Base-by-base conservation (phyloP, 2,329 filamentous ascomycete genomes). In the Ascochyta lentis region DNA sequence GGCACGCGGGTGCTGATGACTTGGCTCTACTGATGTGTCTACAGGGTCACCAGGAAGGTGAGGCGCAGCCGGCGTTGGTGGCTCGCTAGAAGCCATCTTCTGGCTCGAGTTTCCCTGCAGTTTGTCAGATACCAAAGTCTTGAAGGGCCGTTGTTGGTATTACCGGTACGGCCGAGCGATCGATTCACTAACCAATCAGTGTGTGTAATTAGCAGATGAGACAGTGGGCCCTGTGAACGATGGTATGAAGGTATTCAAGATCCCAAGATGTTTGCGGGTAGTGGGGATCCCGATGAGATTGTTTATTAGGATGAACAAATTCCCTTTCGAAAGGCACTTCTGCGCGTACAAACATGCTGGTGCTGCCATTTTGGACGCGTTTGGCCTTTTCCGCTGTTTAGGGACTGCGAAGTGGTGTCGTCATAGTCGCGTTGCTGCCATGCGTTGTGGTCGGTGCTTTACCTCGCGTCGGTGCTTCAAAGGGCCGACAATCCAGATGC, bases 41-140 rank as follows among this genome's bases (percentile, higher is more conserved):
- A 72, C 68, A 71, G 72, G 76, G 5, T 64, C 72, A 45, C 69
- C 75, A 15, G 72, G 73, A 6, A 75, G 56, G 4, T 72, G 66
- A 24, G 72, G 68, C 6, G 65, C 59, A 16, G 68, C 59, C 16
- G 71, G 71, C n/a, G 71, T 75, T 12, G 71, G 67, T 29, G 52
- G 58, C 10, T 74, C 73, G 38, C 62, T 48, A 19, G 62, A 65
- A 45, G 63, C 60, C 72, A 75, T 75, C 53, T 23, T 34, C 53
- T 3, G 26, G 19, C 37, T 52, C n/a, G 33, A 16, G 9, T 27
- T 45, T 44, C 24, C 49, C 42, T 59, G 46, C 42, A 47, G 35
- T 31, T 19, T 42, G 35, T 56, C 24, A 50, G 16, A 38, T 22
- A 16, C 10, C 24, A 31, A 31, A 10, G 7, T 24, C n/a, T 2